Base-by-base conservation (phyloP, 1,284 basidiomycete species). In the Apiotrichum porosum region DNA sequence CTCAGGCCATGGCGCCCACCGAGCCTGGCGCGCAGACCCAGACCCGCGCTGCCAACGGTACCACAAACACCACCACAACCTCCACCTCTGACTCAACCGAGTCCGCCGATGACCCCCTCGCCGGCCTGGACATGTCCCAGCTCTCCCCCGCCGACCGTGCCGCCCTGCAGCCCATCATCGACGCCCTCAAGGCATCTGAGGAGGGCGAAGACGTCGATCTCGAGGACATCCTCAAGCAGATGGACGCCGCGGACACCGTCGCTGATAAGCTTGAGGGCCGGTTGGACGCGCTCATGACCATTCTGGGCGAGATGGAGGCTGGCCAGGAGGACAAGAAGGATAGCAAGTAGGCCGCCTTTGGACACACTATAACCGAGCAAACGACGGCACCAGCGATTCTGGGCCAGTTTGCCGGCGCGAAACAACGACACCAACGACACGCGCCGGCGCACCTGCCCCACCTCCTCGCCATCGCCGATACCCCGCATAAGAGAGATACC, bases 201-300 rank as follows among this genome's bases (percentile, higher is more conserved):
- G 58, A 58, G 19, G 44, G 43, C 31, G 57, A 49, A 32, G 62
- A 63, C 12, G 34, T 48, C 28, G 53, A 65, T 35, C 52, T 73
- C 9, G 57, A 60, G 41, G 64, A 62, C 17, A 58, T 75, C 4
- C 44, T 75, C 31, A 49, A 35, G 36, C 65, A 71, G 56, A 54
- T 75, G 44, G 71, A 75, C 17, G 65, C 63, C 17, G 73, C 72
- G 3, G 69, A 61, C 22, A 51, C 54, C 14, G 71, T 71, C 14
- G 73, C 73, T 18, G 70, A 71, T 53, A 62, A 63, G 35, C 51
- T 75, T 22, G 73, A 75, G 44, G 63, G 54, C 2, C 65, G 64
- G 51, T 52, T 75, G 34, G 71, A 75, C 59, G 51, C 36, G 41
- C 43, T 75, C 36, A 52, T 75, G 19, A 60, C 48, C 43, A 58